Evolutionary conservation across 2,329 filamentous ascomycete species (phyloP).

Genomic region (Trichoderma afroharzianum): DNA sequence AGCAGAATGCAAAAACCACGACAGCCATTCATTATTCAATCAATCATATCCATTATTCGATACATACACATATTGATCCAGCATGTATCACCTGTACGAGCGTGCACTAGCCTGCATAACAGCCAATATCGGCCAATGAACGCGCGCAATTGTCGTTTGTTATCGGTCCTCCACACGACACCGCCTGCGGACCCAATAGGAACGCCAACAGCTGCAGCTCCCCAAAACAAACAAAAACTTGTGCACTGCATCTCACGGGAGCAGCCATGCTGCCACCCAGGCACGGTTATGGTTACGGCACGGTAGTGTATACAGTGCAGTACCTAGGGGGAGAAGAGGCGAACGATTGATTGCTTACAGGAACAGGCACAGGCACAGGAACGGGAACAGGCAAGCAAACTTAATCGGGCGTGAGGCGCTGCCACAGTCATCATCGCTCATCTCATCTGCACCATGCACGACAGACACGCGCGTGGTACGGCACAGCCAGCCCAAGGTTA

Average conservation of each 20-base stretch:
- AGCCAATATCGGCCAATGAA: not conserved
- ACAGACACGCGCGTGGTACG: constrained; percentile 15
- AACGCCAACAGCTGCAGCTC: not conserved
- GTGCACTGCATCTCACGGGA: not conserved
- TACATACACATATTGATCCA: not conserved
- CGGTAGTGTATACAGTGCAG: not conserved
- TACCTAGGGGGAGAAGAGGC: not conserved
- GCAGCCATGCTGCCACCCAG: not conserved
- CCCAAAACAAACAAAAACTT: not conserved
- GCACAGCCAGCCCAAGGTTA: not conserved
- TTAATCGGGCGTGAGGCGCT: constrained; percentile 4
- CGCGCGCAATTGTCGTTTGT: not conserved
- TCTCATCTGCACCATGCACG: constrained; percentile 14
- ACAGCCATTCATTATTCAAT: not conserved
- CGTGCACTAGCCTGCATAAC: not conserved
- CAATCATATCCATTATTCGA: not conserved
- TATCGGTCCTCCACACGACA: not conserved
- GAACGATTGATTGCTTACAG: not conserved
- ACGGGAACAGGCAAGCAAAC: not conserved
- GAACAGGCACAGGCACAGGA: not conserved
- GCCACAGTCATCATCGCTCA: constrained; percentile 1
- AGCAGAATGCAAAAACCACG: not conserved
- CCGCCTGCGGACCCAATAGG: not conserved
- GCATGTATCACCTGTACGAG: not conserved
- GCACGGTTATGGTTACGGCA: not conserved